Evolutionary conservation across 192 early-diverging fungal species (phyloP).

Genomic region (Backusella morwellensis): DNA sequence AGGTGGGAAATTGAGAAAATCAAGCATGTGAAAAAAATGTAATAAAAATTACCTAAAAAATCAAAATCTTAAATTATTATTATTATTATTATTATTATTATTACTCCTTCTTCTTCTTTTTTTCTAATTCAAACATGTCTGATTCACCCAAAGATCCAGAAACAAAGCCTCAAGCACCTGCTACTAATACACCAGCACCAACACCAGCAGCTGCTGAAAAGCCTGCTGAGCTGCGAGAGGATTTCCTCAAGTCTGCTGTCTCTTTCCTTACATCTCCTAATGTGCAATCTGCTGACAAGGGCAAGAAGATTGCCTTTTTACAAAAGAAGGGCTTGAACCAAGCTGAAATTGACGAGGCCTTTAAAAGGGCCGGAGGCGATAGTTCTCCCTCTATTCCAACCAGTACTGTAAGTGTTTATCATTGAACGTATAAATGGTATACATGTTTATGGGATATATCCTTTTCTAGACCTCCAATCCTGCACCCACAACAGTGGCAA

Average conservation of each 20-base stretch:
- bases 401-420: background rate
- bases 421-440: background rate
- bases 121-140: background rate
- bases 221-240: constrained; percentile 44
- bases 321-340: constrained; percentile 70
- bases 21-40: background rate
- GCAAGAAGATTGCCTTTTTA: constrained; percentile 75
- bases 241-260: constrained; percentile 57
- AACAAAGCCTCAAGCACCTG: background rate
- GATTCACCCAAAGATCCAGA: background rate
- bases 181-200: background rate
- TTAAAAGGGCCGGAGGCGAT: constrained; percentile 28
- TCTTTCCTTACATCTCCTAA: constrained; percentile 76
- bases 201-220: background rate
- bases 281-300: constrained; percentile 66
- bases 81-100: too few species aligned
- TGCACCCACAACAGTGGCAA: background rate
- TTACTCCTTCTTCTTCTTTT: background rate
- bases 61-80: background rate
- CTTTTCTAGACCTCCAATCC: background rate
- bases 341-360: constrained; percentile 70
- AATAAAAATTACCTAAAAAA: constrained; percentile 3
- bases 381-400: background rate
- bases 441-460: too few species aligned
- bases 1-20: background rate